Evolutionary conservation across 108 stramenopile species (phyloP), one percentile per base, ranked within the genome.

Genomic region (Schizochytrium sp.): DNA sequence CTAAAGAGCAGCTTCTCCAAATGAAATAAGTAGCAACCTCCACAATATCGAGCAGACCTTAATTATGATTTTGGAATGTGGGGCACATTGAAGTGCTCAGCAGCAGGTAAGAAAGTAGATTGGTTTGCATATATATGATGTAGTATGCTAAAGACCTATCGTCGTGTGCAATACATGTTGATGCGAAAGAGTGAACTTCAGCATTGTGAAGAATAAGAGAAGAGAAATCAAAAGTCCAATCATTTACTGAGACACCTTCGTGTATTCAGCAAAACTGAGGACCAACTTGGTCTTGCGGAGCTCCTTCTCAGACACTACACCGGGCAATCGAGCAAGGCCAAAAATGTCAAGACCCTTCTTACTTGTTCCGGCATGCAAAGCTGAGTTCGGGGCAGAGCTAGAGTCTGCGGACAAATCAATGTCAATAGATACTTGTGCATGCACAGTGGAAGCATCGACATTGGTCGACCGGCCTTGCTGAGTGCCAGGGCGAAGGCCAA

Each of bases 171-270:
- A 28, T 28, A 28, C 28, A 28, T 28, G 28, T 28, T 28, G 28
- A 28, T 28, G 28, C 28, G 28, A 28, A 28, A 28, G 28, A 28
- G 28, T 28, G 28, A 28, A 28, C 28, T 60, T 60, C 28, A n/a
- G 59, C 59, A 60, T 60, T 0, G 17, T 60, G 17, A 60, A n/a
- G 17, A n/a, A 60, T 60, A 2, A n/a, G 17, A 0, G 59, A n/a
- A n/a, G 17, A n/a, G 59, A n/a, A 60, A n/a, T 17, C 28, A 1
- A 2, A n/a, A n/a, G 1, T 1, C 28, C 19, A n/a, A n/a, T n/a
- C 19, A n/a, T 60, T 60, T 60, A 60, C 59, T 69, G 64, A 8
- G 64, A 69, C 5, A 69, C 64, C 64, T 69, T 69, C 42, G 64
- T 38, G 28, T 69, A 69, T 38, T 69, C 64, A 44, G 64, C 64